phyloP scores from a whole-genome alignment of 208 protist species.

The Wallacemonas sp. region DNA sequence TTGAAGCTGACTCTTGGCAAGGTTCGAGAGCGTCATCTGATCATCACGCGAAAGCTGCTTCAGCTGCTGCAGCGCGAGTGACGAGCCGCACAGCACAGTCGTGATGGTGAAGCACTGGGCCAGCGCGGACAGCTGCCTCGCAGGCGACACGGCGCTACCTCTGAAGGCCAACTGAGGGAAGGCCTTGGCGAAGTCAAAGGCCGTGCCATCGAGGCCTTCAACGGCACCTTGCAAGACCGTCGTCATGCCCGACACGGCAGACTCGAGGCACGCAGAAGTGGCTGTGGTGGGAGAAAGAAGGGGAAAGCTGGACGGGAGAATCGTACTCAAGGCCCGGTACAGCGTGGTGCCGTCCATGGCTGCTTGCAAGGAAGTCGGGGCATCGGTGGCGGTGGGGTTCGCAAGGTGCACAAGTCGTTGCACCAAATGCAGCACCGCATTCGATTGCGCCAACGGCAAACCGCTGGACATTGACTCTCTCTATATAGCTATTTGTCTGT shows the following conservation, averaged over 20 bases:
- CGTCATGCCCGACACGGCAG: too few relatives aligned
- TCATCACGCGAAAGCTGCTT: constrained; percentile 46
- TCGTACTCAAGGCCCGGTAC: neutral
- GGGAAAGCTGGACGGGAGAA: neutral
- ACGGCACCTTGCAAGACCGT: neutral
- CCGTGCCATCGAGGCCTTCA: neutral
- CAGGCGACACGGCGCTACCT: neutral
- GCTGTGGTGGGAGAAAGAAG: too few relatives aligned
- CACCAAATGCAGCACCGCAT: neutral
- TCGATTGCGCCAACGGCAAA: neutral
- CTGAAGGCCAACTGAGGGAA: neutral
- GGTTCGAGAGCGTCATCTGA: constrained; percentile 60
- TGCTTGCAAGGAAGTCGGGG: neutral
- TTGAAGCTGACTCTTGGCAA: constrained; percentile 45
- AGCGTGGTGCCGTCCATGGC: neutral
- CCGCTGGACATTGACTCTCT: too few relatives aligned
- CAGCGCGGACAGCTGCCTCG: constrained; percentile 26
- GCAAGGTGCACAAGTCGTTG: neutral
- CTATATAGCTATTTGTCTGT: constrained; percentile 1
- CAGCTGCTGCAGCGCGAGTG: constrained; percentile 31
- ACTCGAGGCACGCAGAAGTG: too few relatives aligned
- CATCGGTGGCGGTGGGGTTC: neutral
- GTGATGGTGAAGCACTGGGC: constrained; percentile 49
- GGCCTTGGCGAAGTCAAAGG: neutral
- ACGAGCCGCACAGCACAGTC: constrained; percentile 55